Base-by-base conservation (phyloP, 225 moss, liverwort and hornwort species). In the Neckera pumila region DNA sequence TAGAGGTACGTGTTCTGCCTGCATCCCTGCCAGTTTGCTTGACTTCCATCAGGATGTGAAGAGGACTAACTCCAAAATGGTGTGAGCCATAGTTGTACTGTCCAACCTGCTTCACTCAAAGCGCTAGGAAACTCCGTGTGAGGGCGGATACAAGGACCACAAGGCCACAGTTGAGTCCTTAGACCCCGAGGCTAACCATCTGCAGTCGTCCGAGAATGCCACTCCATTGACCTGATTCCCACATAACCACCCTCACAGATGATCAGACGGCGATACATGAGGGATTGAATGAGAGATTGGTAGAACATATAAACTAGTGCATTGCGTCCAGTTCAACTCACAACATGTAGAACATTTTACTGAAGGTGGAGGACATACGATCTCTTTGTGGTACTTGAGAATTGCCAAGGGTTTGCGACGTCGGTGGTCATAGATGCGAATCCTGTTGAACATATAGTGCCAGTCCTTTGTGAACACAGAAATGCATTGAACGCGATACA, bases 321-420 rank as follows among this genome's bases (percentile, higher is more conserved):
- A 63, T 42, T 59, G 51, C 49, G 47, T 61, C 80, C 76, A 80
- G 73, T 18, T 86, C 28, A 70, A 80, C 66, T 72, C 51, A 27
- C 47, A 28, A 47, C 76, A 63, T 25, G n/a, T 16, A 71, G 28
- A 76, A 81, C 43, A 65, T 75, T 80, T 49, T n/a, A 49, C 73
- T 31, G 8, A 80, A 86, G 76, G 74, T 59, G 47, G 65, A 76
- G 72, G 30, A 89, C 90, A 53, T 94, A 97, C 98, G 66, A 92
- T 91, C 77, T 93, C 93, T 85, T 93, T 94, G 89, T 99, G 99
- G 87, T 99, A 99, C 87, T 97, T 97, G 60, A 99, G 91, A 61
- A 94, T 89, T 80, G 97, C 96, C 87, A 99, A 95, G 59, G 96
- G 93, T 85, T 91, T 95, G 76, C 87, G 90, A 81, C 92, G 95